Conservation (phyloP, 1,284 basidiomycete species). For the Ustilago loliicola region DNA sequence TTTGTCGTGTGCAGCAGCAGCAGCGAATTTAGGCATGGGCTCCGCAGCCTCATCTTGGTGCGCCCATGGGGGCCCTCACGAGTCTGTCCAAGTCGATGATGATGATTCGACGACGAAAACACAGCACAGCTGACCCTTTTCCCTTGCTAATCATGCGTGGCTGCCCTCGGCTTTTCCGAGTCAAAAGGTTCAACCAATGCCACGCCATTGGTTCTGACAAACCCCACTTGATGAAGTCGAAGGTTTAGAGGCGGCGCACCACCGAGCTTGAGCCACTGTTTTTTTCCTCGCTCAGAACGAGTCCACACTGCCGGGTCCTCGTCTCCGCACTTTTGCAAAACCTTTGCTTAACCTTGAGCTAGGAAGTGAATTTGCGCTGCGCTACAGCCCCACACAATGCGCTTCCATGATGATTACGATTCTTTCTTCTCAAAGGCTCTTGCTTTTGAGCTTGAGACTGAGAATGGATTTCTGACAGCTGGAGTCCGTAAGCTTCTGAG, state of each 20-base stretch:
- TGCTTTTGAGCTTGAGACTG: background rate
- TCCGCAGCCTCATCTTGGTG: constrained; percentile 6
- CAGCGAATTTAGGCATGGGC: background rate
- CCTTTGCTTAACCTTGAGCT: background rate
- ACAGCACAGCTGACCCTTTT: background rate
- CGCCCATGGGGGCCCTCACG: constrained; percentile 6
- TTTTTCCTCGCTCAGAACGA: too few relatives aligned
- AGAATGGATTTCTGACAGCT: background rate
- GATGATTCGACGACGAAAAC: background rate
- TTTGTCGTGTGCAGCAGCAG: background rate
- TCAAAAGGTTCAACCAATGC: background rate
- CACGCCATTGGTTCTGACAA: background rate
- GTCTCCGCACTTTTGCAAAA: background rate
- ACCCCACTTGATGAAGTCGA: background rate
- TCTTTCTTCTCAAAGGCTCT: background rate
- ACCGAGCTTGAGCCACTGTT: background rate
- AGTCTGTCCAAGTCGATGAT: background rate
- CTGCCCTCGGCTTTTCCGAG: constrained; percentile 7
- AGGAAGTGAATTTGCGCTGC: background rate
- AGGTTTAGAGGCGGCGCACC: background rate
- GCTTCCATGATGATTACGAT: background rate
- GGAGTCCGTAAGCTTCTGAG: background rate
- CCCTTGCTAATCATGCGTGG: constrained; percentile 1
- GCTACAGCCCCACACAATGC: background rate
- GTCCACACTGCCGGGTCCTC: too few relatives aligned